phyloP scores from a whole-genome alignment of 176 grass and related monocot genomes.

The Cenchrus fungigraminus region DNA sequence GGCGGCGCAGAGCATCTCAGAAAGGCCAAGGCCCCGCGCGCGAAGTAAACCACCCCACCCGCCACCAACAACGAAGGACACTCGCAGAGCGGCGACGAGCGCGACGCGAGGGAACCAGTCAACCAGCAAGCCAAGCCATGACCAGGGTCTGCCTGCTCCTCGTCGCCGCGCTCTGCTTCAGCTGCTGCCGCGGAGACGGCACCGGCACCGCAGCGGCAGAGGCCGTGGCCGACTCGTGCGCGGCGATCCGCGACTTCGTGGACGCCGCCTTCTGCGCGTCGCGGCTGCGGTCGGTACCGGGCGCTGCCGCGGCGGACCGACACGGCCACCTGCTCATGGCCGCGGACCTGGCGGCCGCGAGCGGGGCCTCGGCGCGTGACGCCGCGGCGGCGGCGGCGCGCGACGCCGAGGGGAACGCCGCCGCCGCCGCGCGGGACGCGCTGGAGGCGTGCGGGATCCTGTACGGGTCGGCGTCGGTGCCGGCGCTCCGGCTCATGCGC shows the following conservation, averaged over 20 bases:
- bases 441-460: slow-evolving; percentile 58
- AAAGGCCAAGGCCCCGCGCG: background rate
- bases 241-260: slow-evolving; percentile 16
- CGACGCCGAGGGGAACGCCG: background rate
- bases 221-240: background rate
- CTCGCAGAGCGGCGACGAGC: background rate
- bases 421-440: slow-evolving; percentile 6
- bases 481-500: slow-evolving; percentile 40
- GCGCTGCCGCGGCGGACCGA: background rate
- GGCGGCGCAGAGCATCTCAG: background rate
- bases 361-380: slow-evolving; percentile 10
- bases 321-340: slow-evolving; percentile 38
- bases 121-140: background rate
- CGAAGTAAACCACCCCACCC: background rate
- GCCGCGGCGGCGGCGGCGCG: slow-evolving; percentile 8
- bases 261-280: background rate
- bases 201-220: background rate
- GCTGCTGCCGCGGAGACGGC: background rate
- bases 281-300: background rate
- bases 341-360: slow-evolving; percentile 31
- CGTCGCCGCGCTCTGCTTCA: background rate
- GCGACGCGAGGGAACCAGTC: no score
- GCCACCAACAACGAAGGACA: background rate
- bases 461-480: slow-evolving; percentile 47
- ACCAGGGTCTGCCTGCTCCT: background rate